Evolutionary conservation across 129 eudicot genomes (phyloP).

Genomic region (Helichrysum umbraculigerum): DNA sequence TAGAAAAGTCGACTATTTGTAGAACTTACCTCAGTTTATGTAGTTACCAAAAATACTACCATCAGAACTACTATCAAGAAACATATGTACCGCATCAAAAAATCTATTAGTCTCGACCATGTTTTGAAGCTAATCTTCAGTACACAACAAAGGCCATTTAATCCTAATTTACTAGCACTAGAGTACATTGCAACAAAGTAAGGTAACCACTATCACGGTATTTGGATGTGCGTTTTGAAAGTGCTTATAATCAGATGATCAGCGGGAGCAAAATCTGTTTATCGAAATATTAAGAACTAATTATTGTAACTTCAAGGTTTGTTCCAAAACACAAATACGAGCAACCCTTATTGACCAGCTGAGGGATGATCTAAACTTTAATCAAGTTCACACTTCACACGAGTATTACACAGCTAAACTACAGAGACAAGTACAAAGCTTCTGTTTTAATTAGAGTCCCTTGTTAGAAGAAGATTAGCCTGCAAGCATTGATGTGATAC

Average conservation of each 20-base stretch:
- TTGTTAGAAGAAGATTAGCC: neutral
- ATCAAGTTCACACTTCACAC: neutral
- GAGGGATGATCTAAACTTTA: neutral
- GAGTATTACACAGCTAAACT: neutral
- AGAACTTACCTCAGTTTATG: too few relatives aligned
- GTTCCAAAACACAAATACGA: neutral
- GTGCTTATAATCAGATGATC: neutral
- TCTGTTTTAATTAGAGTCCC: neutral
- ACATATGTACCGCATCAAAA: neutral
- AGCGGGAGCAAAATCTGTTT: neutral
- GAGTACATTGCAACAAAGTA: neutral
- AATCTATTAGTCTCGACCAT: neutral
- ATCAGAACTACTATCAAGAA: neutral
- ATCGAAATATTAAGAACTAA: neutral
- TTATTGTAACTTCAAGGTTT: neutral
- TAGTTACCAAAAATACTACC: neutral
- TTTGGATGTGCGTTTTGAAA: neutral
- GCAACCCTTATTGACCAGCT: neutral
- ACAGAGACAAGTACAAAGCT: neutral
- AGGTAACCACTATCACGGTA: neutral
- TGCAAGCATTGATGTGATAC: neutral
- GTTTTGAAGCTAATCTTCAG: neutral
- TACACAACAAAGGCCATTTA: too few relatives aligned
- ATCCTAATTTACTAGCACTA: neutral
- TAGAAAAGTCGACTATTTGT: neutral